Conservation (phyloP, 129 eudicot genomes). For the Pseudognaphalium luteoalbum region DNA sequence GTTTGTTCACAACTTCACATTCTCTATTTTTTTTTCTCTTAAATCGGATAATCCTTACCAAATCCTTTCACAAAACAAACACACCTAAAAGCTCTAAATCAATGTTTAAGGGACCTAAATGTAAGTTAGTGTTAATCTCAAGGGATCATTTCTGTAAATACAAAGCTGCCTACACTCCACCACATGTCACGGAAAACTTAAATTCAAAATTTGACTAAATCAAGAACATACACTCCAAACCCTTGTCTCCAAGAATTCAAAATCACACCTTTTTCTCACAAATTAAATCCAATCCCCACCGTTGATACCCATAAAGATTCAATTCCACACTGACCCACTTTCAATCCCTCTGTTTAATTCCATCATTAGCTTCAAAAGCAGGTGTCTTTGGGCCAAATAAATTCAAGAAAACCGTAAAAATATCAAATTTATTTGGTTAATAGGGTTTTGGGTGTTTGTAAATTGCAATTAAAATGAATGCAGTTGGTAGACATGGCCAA, state of each 20-base stretch:
- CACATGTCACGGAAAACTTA: slow-evolving; percentile 38
- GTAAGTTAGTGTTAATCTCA: not conserved
- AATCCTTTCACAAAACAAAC: too few relatives aligned
- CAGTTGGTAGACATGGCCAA: slow-evolving; percentile 67
- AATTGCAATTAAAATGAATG: slow-evolving; percentile 53
- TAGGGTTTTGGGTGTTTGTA: slow-evolving; percentile 7
- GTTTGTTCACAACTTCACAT: too few relatives aligned
- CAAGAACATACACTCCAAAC: slow-evolving; percentile 28
- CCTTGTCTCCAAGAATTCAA: slow-evolving; percentile 35
- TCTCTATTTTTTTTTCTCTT: too few relatives aligned
- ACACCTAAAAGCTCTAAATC: not conserved
- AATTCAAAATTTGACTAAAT: slow-evolving; percentile 38
- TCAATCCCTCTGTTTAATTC: not conserved
- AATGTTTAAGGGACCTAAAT: not conserved
- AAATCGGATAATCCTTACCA: too few relatives aligned
- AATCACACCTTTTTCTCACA: slow-evolving; percentile 15
- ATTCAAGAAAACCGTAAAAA: slow-evolving; percentile 11
- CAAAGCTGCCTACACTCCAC: not conserved
- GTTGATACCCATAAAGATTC: not conserved
- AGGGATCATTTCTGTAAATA: not conserved
- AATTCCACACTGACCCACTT: slow-evolving; percentile 16
- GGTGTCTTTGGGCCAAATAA: not conserved
- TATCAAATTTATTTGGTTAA: not conserved
- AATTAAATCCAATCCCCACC: slow-evolving; percentile 18
- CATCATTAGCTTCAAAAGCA: slow-evolving; percentile 6